These are phyloP conservation scores for Rhizopogon hawkerae DNA, from an alignment of 1,284 basidiomycete genomes.

Conservation along the genomic window DNA sequence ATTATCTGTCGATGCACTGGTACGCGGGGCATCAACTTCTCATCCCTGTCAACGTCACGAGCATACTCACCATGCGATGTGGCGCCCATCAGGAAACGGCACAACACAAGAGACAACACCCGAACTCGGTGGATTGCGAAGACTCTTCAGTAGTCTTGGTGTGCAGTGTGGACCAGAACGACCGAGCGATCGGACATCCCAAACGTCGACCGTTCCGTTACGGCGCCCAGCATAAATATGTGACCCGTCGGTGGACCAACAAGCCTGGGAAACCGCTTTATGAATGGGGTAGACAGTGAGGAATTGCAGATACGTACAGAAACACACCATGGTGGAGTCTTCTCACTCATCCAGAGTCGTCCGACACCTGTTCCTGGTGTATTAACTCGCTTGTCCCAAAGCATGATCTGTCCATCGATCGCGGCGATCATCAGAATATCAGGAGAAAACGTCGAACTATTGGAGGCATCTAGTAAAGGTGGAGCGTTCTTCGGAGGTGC, in stretches of 20 bases:
- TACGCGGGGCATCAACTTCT: constrained; percentile 17
- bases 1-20: constrained; percentile 87
- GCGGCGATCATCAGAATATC: constrained; percentile 85
- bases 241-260: constrained; percentile 84
- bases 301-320: constrained; percentile 46
- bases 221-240: constrained; percentile 89
- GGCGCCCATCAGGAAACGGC: constrained; percentile 82
- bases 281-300: constrained; percentile 3
- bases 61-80: constrained; percentile 74
- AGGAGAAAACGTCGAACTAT: constrained; percentile 63
- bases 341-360: constrained; percentile 77
- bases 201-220: constrained; percentile 88
- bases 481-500: constrained; percentile 63
- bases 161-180: constrained; percentile 49
- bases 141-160: constrained; percentile 69
- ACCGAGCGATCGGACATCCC: constrained; percentile 78
- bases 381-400: constrained; percentile 82
- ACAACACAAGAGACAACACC: constrained; percentile 89
- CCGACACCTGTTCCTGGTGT: constrained; percentile 66
- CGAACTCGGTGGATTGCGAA: constrained; percentile 82
- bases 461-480: constrained; percentile 54
- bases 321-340: constrained; percentile 93
- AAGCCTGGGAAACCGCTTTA: constrained; percentile 50
- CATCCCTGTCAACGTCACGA: constrained; percentile 14
- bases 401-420: constrained; percentile 86